Conservation (phyloP, 106 monocot genomes). For the Apostasia shenzhenica region DNA sequence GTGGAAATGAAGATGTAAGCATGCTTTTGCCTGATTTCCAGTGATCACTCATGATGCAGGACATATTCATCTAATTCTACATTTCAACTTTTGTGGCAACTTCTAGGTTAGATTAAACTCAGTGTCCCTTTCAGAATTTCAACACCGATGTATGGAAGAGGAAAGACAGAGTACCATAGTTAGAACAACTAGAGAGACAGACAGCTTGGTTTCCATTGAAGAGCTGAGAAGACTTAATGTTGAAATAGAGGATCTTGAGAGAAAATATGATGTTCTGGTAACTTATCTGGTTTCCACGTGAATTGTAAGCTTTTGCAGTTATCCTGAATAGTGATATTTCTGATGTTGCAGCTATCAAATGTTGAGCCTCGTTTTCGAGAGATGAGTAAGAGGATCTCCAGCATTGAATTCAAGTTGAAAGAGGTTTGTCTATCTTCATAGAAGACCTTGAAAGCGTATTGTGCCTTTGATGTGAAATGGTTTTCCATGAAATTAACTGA, state of each 20-base stretch:
- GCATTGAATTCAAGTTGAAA: conserved; percentile 41
- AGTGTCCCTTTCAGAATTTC: conserved; percentile 8
- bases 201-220: conserved; percentile 12
- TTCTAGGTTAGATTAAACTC: conserved; percentile 14
- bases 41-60: not conserved
- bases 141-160: not conserved
- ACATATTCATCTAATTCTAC: not conserved
- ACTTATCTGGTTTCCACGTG: not conserved
- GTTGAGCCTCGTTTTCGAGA: conserved; percentile 23
- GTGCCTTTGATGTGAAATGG: too few relatives aligned
- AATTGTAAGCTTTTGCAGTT: not conserved
- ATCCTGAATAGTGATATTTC: not conserved
- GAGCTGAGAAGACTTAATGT: conserved; percentile 1
- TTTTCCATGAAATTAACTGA: too few relatives aligned
- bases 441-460: not conserved
- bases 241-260: conserved; percentile 22
- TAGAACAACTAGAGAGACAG: conserved; percentile 13
- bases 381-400: conserved; percentile 28
- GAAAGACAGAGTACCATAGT: conserved; percentile 17
- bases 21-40: not conserved
- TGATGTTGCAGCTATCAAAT: conserved; percentile 24
- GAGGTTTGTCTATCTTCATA: conserved; percentile 18
- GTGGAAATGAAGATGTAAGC: conserved; percentile 31
- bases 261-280: conserved; percentile 31
- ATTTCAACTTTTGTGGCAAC: not conserved